These are phyloP conservation scores for Pythium dissimile DNA, from an alignment of 352 stramenopile genomes.

Conservation along the genomic window DNA sequence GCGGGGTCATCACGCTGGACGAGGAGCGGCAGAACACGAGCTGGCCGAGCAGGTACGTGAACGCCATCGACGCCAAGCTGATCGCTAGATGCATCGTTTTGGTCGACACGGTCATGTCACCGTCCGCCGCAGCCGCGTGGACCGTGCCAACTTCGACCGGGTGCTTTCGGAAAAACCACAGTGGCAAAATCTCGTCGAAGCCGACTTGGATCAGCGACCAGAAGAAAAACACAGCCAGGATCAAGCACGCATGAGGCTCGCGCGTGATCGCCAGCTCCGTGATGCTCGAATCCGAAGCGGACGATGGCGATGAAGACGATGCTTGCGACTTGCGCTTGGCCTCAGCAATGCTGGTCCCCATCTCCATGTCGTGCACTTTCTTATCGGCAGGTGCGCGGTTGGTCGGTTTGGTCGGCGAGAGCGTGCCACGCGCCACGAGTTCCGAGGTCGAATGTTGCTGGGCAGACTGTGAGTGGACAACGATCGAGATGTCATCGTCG, in stretches of 20 bases:
- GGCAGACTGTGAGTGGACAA: conserved; percentile 49
- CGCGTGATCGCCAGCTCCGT: conserved; percentile 55
- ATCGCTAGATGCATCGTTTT: conserved; percentile 58
- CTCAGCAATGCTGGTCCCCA: conserved; percentile 19
- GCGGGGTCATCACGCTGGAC: conserved; percentile 68
- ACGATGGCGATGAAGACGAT: conserved; percentile 12
- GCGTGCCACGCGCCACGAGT: conserved; percentile 16
- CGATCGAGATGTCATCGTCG: conserved; percentile 65
- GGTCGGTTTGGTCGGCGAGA: conserved; percentile 8
- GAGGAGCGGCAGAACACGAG: conserved; percentile 49
- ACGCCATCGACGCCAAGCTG: conserved; percentile 46
- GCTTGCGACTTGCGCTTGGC: conserved; percentile 23
- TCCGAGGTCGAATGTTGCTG: conserved; percentile 34
- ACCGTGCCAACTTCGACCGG: conserved; percentile 36
- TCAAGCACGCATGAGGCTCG: conserved; percentile 62
- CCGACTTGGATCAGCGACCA: conserved; percentile 70
- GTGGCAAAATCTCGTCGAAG: conserved; percentile 76
- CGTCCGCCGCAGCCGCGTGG: conserved; percentile 18
- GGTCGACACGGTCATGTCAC: conserved; percentile 36
- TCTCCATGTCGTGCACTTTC: conserved; percentile 27
- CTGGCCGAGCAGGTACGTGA: conserved; percentile 50
- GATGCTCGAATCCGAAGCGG: conserved; percentile 16
- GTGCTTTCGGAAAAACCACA: conserved; percentile 80
- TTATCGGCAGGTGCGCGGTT: conserved; percentile 9
- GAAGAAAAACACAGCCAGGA: conserved; percentile 67